Percentiles rank a stretch among this genome's conserved stretches.
Conservation (phyloP, 2,329 filamentous ascomycete species). For the Helicocarpus griseus region DNA sequence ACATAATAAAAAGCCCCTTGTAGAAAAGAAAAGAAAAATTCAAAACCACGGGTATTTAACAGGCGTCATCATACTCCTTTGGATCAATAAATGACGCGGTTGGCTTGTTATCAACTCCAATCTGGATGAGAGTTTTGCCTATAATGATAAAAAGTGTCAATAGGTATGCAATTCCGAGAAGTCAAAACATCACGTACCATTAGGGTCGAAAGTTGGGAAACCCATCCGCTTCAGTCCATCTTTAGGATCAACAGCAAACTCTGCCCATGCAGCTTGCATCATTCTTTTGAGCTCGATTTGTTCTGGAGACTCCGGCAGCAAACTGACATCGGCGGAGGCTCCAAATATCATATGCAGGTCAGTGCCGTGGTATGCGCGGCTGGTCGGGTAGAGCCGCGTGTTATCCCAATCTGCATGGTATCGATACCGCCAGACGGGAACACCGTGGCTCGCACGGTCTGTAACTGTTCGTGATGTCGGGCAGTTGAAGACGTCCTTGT, state of each 20-base stretch:
- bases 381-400: conserved; percentile 35
- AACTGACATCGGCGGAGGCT: conserved; percentile 30
- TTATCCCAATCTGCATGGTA: conserved; percentile 44
- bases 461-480: conserved; percentile 32
- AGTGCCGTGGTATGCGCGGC: conserved; percentile 42
- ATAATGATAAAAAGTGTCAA: too few relatives aligned
- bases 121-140: conserved; percentile 15
- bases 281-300: conserved; percentile 26
- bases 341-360: conserved; percentile 42
- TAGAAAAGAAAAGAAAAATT: too few relatives aligned
- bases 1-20: too few relatives aligned
- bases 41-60: too few relatives aligned
- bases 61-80: conserved; percentile 14
- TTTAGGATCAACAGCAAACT: conserved; percentile 33
- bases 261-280: conserved; percentile 35
- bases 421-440: conserved; percentile 38
- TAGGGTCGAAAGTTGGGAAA: conserved; percentile 25
- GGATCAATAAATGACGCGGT: conserved; percentile 18
- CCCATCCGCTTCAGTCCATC: conserved; percentile 16
- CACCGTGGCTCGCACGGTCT: conserved; percentile 24
- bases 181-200: background rate
- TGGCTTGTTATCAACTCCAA: conserved; percentile 19
- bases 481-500: conserved; percentile 40
- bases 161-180: too few relatives aligned
- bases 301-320: conserved; percentile 21